Percentiles rank a stretch among this genome's conserved stretches.
Evolutionary conservation across 495 filamentous ascomycete genomes (phyloP).

Genomic region (Oleoguttula mirabilis): DNA sequence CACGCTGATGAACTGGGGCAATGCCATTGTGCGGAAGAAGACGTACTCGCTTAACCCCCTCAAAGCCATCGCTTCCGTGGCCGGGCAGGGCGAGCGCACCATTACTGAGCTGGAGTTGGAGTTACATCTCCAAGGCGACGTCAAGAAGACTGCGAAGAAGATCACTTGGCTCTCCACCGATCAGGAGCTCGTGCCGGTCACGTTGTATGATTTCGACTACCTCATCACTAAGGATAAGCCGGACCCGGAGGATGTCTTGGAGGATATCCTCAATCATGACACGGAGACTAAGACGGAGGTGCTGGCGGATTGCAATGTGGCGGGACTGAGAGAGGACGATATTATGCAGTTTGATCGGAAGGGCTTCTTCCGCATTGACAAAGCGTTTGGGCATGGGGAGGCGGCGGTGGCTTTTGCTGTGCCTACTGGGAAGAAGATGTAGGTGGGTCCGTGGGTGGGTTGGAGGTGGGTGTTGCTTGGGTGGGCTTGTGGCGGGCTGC

Average conservation of each 20-base stretch:
- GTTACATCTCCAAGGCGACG: slow-evolving; percentile 74
- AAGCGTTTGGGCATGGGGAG: slow-evolving; percentile 36
- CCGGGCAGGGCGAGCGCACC: slow-evolving; percentile 21
- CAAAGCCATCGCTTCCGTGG: slow-evolving; percentile 15
- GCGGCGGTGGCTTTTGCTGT: slow-evolving; percentile 31
- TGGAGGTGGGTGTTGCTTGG: too few relatives aligned
- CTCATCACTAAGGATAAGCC: slow-evolving; percentile 86
- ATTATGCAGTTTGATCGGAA: slow-evolving; percentile 92
- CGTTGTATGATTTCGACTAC: slow-evolving; percentile 84
- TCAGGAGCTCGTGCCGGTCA: slow-evolving; percentile 65
- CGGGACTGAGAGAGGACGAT: slow-evolving; percentile 61
- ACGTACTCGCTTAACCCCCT: slow-evolving; percentile 42
- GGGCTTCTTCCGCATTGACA: slow-evolving; percentile 77
- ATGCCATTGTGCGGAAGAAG: slow-evolving; percentile 72
- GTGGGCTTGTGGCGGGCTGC: too few relatives aligned
- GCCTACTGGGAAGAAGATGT: slow-evolving; percentile 30
- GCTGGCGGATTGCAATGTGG: slow-evolving; percentile 69
- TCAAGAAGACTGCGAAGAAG: slow-evolving; percentile 92
- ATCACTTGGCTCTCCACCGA: slow-evolving; percentile 76
- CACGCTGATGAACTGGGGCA: slow-evolving; percentile 93
- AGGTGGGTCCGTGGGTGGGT: too few relatives aligned
- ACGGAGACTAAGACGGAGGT: slow-evolving; percentile 67
- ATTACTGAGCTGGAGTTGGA: slow-evolving; percentile 63
- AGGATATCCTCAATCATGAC: slow-evolving; percentile 63
- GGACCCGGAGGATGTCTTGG: slow-evolving; percentile 65